phyloP scores from a whole-genome alignment of 371 early-diverging fungal species.

The Mucor racemosus region DNA sequence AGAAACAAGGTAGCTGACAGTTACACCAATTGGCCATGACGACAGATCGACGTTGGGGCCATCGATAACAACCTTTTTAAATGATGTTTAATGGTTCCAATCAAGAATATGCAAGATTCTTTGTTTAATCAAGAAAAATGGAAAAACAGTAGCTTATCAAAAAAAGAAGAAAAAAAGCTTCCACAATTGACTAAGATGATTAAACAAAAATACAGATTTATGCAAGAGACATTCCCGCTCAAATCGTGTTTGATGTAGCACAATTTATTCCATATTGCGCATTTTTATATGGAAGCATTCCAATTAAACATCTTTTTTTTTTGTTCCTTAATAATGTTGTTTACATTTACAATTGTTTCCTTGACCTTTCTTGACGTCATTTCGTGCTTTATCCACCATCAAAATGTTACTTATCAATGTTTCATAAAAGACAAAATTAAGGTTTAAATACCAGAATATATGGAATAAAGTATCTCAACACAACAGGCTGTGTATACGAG shows the following conservation, averaged over 20 bases:
- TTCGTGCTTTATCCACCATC: background rate
- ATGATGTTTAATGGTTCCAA: background rate
- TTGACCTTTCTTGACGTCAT: background rate
- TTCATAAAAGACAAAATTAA: too few relatives aligned
- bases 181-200: too few relatives aligned
- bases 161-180: background rate
- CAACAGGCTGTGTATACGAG: too few relatives aligned
- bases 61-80: conserved; percentile 7
- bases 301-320: background rate
- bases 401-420: too few relatives aligned
- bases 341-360: background rate
- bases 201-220: too few relatives aligned
- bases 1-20: background rate
- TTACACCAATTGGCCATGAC: conserved; percentile 15
- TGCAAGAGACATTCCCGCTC: background rate
- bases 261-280: background rate
- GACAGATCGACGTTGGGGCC: conserved; percentile 22
- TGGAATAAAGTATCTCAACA: too few relatives aligned
- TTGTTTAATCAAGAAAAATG: background rate
- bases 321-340: background rate
- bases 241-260: background rate
- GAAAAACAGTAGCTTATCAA: conserved; percentile 11
- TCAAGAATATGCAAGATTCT: background rate
- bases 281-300: background rate
- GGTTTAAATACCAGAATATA: too few relatives aligned